Base-by-base conservation (phyloP, 1,284 basidiomycete species). In the Leccinum subrobustum region DNA sequence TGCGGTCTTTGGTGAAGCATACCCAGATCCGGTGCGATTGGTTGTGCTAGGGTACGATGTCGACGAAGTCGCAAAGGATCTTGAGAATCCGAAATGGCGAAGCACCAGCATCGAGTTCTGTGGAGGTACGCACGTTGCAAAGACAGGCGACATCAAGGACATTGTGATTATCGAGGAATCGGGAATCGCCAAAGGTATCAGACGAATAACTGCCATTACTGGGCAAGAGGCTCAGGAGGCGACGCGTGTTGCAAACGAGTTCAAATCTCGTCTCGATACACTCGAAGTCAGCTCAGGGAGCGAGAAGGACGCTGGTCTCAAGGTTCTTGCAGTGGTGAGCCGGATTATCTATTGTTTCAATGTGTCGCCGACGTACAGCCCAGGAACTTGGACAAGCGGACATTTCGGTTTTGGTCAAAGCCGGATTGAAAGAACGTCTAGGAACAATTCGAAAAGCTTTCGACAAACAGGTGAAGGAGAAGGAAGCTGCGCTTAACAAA, bases 1-100 rank as follows among this genome's bases (percentile, higher is more conserved):
- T 42, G 97, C 97, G 4, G 97, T 99, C 35, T 99, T 99, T 71
- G 96, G 96, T 53, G 96, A 99, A 78, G 85, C 93, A 2, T 99
- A 99, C 75, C 96, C 96, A 3, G 96, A 99, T 76, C 96, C 96
- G 2, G 96, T 99, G 18, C 85, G 96, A 50, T 95, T 99, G 1
- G 97, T 99, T 12, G 86, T 92, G 9, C 81, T 99, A 48, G 95
- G 93, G 72, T 95, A 85, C 72, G 86, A 90, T 65, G 83, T 97
- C 11, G 89, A 96, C 57, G 93, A 96, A 60, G 95, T 99, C 61
- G 79, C 86, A 47, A 80, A 84, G 69, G 92, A 98, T 68, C 82
- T 98, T 35, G 85, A 89, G 69, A 95, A 96, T 77, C 85, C 89
- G 6, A 93, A 91, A 77, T 99, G 96, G 96, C 80, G 91, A 52